Base-by-base conservation (phyloP, 495 filamentous ascomycete species). In the Podospora pseudocomata region DNA sequence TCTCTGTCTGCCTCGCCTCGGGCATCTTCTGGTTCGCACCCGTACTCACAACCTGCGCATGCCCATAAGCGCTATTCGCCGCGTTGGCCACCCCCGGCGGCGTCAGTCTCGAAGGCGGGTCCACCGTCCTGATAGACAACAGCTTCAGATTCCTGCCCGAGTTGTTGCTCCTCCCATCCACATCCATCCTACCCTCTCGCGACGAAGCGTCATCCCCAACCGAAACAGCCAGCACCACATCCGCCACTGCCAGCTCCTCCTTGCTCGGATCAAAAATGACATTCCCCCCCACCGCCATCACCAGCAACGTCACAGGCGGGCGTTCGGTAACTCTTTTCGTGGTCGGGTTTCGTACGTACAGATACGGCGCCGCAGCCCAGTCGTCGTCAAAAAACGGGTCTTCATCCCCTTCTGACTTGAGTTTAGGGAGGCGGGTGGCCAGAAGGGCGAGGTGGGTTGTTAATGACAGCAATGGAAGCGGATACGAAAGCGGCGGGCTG, bases 321-420 rank as follows among this genome's bases (percentile, higher is more conserved):
- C 87, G 76, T 57, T 73, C 75, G 32, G 67, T 70, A 9, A 63
- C 13, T 11, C 15, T 49, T 13, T 69, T 66, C 53, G 34, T 60
- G 70, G 44, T 5, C 23, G 27, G 18, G 30, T 59, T 5, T 53
- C 85, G 82, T 1, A 91, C 87, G 80, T 94, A 99, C 23, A 99
- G 83, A 63, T 88, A 87, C 54, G 87, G 78, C 2, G 93, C 86
- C 44, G 88, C 91, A 49, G 88, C 91, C 96, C 96, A 99, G 79
- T 99, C 95, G 80, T 99, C 96, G 82, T 97, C 90, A 82, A 99
- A 98, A 73, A 97, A 88, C 2, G 96, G 96, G 73, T 99, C 96
- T 80, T 99, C 95, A 75, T 96, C 93, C 65, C 84, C 84, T 73
- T 93, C 88, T 26, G 92, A 96, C 75, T 91, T 91, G 26, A 96